phyloP scores from a whole-genome alignment of 2,329 filamentous ascomycete species.

The Calonectria pseudoreteaudii region DNA sequence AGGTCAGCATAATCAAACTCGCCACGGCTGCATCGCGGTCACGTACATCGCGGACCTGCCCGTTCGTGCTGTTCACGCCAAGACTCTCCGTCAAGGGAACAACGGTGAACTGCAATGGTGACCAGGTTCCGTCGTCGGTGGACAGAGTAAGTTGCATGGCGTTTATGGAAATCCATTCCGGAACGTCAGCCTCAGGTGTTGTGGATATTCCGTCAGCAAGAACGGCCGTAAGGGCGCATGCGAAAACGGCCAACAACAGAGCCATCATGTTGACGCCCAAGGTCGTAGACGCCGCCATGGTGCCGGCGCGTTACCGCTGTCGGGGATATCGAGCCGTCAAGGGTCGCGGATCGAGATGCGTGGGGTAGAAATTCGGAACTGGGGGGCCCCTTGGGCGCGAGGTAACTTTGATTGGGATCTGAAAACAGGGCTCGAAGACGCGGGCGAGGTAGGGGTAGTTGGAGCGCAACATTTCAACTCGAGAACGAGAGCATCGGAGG shows the following conservation, averaged over 20 bases:
- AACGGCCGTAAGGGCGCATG: conserved; percentile 44
- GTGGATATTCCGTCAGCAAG: conserved; percentile 50
- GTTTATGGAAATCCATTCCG: conserved; percentile 53
- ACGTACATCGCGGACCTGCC: conserved; percentile 50
- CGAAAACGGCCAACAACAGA: conserved; percentile 34
- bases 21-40: not conserved
- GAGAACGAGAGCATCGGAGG: conserved; percentile 30
- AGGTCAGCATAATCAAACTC: conserved; percentile 23
- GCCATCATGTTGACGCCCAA: conserved; percentile 23
- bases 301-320: not conserved
- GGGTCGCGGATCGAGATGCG: conserved; percentile 5
- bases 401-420: conserved; percentile 24
- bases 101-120: conserved; percentile 53
- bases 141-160: conserved; percentile 57
- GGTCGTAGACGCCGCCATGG: conserved; percentile 29
- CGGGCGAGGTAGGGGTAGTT: conserved; percentile 23
- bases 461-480: conserved; percentile 34
- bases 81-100: conserved; percentile 57
- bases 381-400: conserved; percentile 17
- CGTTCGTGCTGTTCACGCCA: conserved; percentile 56
- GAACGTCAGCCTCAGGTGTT: conserved; percentile 49
- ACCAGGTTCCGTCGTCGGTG: conserved; percentile 39
- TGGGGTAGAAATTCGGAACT: conserved; percentile 16
- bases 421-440: conserved; percentile 30
- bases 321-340: not conserved